Evolutionary conservation across 441 rosid genomes (phyloP).

Genomic region (Theobroma grandiflorum): DNA sequence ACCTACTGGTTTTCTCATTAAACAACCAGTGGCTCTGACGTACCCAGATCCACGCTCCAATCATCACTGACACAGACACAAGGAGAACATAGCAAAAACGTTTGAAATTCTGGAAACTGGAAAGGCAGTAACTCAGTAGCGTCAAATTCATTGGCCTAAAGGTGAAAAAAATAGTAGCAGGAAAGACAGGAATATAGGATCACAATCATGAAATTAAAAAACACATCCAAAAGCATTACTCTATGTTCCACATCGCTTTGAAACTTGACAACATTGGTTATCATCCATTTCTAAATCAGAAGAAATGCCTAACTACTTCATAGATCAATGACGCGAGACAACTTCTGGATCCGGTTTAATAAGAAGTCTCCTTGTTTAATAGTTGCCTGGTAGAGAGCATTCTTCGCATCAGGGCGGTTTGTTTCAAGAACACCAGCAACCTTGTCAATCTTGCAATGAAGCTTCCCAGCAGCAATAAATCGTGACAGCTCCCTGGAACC

Average conservation of each 20-base stretch:
- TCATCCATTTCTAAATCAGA: constrained; percentile 7
- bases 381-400: constrained; percentile 95
- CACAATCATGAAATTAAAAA: neutral
- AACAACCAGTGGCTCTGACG: too few relatives aligned
- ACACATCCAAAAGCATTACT: neutral
- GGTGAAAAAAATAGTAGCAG: neutral
- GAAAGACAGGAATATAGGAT: neutral
- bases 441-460: constrained; percentile 98
- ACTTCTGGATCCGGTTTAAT: constrained; percentile 95
- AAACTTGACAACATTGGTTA: constrained; percentile 9
- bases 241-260: neutral
- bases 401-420: constrained; percentile 95
- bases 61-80: neutral
- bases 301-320: constrained; percentile 45
- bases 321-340: constrained; percentile 93
- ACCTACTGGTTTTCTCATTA: too few relatives aligned
- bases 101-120: neutral
- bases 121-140: neutral
- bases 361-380: constrained; percentile 98
- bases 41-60: too few relatives aligned
- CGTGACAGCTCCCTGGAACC: constrained; percentile 85
- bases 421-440: constrained; percentile 99
- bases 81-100: too few relatives aligned
- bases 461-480: constrained; percentile 96
- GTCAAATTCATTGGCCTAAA: constrained; percentile 6